Evolutionary conservation across 2,329 filamentous ascomycete species (phyloP), one percentile per base, ranked within the genome.

Genomic region (Lasiodiplodia gonubiensis): DNA sequence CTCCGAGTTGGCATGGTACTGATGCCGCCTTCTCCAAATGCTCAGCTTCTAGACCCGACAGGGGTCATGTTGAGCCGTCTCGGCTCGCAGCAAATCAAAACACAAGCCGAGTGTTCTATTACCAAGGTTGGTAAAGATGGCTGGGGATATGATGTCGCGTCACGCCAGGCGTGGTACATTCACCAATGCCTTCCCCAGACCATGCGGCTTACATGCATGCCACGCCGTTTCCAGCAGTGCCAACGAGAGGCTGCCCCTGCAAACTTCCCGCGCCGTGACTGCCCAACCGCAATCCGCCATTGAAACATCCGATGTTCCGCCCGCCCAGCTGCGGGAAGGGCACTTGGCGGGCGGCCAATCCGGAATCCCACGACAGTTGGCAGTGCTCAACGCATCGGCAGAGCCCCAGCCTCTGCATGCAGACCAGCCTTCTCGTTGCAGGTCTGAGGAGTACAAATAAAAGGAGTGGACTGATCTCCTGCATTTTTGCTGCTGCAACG

Each of bases 191-290:
- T 46, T 21, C 57, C n/a, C 25, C 57, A 33, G 39, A 16, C 16
- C 27, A 37, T 49, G 39, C 57, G 25, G 57, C 57, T 60, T 42
- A 60, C 57, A 60, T 33, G 35, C 57, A 59, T 39, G n/a, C n/a
- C n/a, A 35, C 33, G 30, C 18, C 53, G 18, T 27, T 23, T 55
- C 35, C 53, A 35, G 25, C 30, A 16, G 10, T 14, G 53, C 21
- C 30, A 55, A 25, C 30, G 23, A 35, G 30, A 37, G 18, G 21
- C 16, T 39, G 14, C 53, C 53, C 52, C 33, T 55, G 54, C 37
- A 42, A 49, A 33, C 39, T 25, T 27, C 35, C 57, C 37, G 39
- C 23, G 57, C 21, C 57, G 18, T 42, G 21, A 2, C 25, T n/a
- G 16, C 23, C 37, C 42, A 46, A 1, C 23, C 55, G 18, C 23